These are phyloP conservation scores for Microcyclosporella mali DNA, from an alignment of 2,329 filamentous ascomycete genomes.

Conservation along the genomic window DNA sequence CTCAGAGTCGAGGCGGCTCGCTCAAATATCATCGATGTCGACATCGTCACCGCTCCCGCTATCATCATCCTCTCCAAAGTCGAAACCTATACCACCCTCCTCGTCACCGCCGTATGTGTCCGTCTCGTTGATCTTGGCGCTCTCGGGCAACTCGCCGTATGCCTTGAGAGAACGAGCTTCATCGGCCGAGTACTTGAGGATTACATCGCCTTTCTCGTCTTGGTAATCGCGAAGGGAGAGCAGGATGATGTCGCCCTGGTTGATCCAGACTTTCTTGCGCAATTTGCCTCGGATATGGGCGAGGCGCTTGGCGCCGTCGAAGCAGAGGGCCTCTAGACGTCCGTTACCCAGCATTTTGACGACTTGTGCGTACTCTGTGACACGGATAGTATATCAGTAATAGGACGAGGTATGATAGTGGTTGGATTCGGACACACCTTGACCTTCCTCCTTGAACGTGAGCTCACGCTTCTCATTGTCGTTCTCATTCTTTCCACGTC, in stretches of 20 bases:
- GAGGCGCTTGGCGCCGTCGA: slow-evolving; percentile 83
- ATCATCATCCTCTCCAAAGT: slow-evolving; percentile 87
- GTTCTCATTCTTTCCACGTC: slow-evolving; percentile 79
- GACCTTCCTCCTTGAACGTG: slow-evolving; percentile 97
- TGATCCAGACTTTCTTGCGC: slow-evolving; percentile 99
- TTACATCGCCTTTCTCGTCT: slow-evolving; percentile 87
- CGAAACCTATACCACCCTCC: slow-evolving; percentile 93
- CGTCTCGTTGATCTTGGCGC: slow-evolving; percentile 99
- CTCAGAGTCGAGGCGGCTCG: background rate
- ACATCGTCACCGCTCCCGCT: slow-evolving; percentile 66
- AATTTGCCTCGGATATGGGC: slow-evolving; percentile 92
- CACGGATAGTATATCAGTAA: background rate
- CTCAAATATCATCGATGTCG: slow-evolving; percentile 88
- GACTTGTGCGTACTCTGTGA: slow-evolving; percentile 70
- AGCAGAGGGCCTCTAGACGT: slow-evolving; percentile 86
- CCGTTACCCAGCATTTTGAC: slow-evolving; percentile 96
- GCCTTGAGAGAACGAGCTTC: slow-evolving; percentile 93
- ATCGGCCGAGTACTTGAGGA: slow-evolving; percentile 91
- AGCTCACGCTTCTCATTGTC: slow-evolving; percentile 99
- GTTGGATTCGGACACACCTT: slow-evolving; percentile 48
- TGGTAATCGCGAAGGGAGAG: slow-evolving; percentile 86
- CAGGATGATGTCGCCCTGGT: slow-evolving; percentile 91
- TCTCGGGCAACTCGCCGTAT: slow-evolving; percentile 94
- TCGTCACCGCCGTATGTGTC: slow-evolving; percentile 88
- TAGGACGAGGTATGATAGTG: background rate